phyloP scores from a whole-genome alignment of 768 basidiomycete species.

The Pisolithus sp. region DNA sequence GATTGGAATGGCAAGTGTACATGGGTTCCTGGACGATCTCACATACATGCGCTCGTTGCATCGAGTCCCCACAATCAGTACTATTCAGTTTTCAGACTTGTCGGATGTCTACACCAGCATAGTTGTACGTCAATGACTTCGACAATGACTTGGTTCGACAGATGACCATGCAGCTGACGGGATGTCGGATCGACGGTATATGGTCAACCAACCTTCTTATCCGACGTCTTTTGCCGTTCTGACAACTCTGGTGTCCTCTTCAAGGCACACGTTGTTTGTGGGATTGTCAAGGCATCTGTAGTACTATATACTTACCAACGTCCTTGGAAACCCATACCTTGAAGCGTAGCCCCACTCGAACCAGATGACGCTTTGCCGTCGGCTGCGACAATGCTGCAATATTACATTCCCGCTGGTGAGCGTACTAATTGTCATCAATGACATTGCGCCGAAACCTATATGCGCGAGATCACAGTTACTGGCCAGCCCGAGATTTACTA shows the following conservation, averaged over 20 bases:
- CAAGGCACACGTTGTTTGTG: slow-evolving; percentile 93
- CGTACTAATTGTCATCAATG: too few species aligned
- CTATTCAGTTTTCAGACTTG: not conserved
- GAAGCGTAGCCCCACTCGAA: too few species aligned
- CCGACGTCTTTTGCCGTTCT: slow-evolving; percentile 1
- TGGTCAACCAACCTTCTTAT: slow-evolving; percentile 48
- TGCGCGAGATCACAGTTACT: too few species aligned
- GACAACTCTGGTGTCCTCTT: slow-evolving; percentile 5
- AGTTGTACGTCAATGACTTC: slow-evolving; percentile 88
- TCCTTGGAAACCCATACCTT: too few species aligned
- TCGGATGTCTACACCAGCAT: slow-evolving; percentile 39
- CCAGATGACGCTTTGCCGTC: too few species aligned
- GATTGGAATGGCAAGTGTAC: slow-evolving; percentile 6
- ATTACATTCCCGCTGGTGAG: too few species aligned
- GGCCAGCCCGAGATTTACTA: too few species aligned
- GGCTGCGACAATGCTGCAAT: too few species aligned
- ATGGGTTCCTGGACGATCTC: slow-evolving; percentile 6
- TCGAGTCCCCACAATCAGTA: not conserved
- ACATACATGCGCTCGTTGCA: not conserved
- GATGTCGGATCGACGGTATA: slow-evolving; percentile 87
- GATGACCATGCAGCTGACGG: slow-evolving; percentile 75
- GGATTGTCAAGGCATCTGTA: slow-evolving; percentile 77
- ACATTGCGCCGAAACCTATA: too few species aligned
- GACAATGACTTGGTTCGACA: slow-evolving; percentile 79
- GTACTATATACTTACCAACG: too few species aligned